Percentiles rank a stretch among this genome's conserved stretches.
These are phyloP conservation scores for Arthroderma sp. DNA, from an alignment of 2,329 filamentous ascomycete species.

Conservation along the genomic window DNA sequence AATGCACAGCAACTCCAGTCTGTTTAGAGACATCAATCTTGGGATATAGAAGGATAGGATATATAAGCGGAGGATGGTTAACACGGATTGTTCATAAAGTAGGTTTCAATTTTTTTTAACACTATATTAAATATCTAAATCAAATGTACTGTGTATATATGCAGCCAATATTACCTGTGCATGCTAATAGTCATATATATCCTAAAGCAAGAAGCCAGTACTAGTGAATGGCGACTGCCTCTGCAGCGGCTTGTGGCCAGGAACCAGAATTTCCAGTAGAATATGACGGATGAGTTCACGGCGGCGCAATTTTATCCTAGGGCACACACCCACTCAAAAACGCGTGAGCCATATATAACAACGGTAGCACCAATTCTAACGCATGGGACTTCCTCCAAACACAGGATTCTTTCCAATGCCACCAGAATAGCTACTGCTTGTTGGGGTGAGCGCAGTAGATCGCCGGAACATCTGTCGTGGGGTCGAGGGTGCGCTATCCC, in stretches of 20 bases:
- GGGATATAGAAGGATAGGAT: not conserved
- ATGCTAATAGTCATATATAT: not conserved
- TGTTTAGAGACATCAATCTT: too few species aligned
- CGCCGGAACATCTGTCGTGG: constrained; percentile 33
- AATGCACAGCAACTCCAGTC: too few species aligned
- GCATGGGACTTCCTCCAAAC: constrained; percentile 14
- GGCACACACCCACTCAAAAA: not conserved
- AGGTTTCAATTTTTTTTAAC: constrained; percentile 1
- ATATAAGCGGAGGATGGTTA: not conserved
- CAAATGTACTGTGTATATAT: not conserved
- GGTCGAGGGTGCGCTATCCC: constrained; percentile 26
- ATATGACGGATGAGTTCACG: not conserved
- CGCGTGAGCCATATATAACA: not conserved
- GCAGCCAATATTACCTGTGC: not conserved
- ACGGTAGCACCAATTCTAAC: not conserved
- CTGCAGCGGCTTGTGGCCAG: not conserved
- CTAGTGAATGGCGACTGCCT: not conserved
- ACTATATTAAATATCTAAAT: not conserved
- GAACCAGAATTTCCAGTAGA: not conserved
- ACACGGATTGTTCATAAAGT: not conserved
- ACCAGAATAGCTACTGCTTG: constrained; percentile 30
- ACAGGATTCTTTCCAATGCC: not conserved
- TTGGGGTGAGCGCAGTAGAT: constrained; percentile 33
- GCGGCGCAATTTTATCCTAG: not conserved
- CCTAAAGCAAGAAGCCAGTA: not conserved